Base-by-base conservation (phyloP, 75 land plant species). In the Pinus taeda region DNA sequence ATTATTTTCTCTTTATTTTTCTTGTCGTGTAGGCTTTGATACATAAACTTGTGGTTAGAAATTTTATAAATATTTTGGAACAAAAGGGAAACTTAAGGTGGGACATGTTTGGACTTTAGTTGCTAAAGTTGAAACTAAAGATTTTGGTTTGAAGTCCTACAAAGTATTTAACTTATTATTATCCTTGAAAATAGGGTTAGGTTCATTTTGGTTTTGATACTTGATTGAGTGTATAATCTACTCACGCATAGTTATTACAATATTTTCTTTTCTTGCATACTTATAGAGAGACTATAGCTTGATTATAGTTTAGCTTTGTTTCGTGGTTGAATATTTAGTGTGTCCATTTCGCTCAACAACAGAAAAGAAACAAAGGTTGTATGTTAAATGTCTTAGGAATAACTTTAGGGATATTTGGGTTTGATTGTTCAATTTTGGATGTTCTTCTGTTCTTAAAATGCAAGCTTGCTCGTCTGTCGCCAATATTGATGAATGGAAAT, bases 401-500 rank as follows among this genome's bases (percentile, higher is more conserved):
- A 18, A n/a, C 39, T 6, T 7, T 42, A 69, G 71, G 53, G 33
- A 17, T 36, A 20, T 20, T 5, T 64, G 15, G 18, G 13, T 13
- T 12, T 69, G 45, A 37, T 69, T 69, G 53, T 42, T 39, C n/a
- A 39, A n/a, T 69, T 69, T 42, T 39, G 15, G 15, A 69, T 53
- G 42, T 69, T 18, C 21, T 37, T 39, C 14, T 69, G 9, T 11
- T 53, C 71, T 69, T 17, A 21, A n/a, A 74, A 18, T 33, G 26
- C 66, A 91, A 90, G 87, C 86, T 9, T 84, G 90, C 49, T 87
- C 91, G 0, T 83, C 94, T 1, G 90, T 88, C 65, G 90, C 85
- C 56, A 90, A 97, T 74, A 77, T 92, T 30, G 98, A 94, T 79
- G 95, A 90, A 67, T 97, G 99, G 99, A 94, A 85, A 80, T 85